Evolutionary conservation across 2,329 filamentous ascomycete genomes (phyloP).

Genomic region (Graphilbum ipis-grandicollis): DNA sequence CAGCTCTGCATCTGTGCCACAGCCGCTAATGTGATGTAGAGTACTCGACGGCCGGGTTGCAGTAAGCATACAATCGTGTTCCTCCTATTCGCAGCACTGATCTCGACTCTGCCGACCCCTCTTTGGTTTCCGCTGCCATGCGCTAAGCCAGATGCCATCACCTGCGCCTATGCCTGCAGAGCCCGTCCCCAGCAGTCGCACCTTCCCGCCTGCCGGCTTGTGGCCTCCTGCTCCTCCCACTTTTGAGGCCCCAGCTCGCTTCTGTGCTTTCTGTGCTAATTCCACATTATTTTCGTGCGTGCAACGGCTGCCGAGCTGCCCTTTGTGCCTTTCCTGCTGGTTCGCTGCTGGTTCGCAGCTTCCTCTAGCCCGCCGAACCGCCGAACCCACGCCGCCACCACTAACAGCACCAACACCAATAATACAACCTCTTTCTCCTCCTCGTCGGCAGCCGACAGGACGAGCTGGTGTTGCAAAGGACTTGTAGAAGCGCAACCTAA

Average conservation of each 20-base stretch:
- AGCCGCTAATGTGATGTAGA: too few relatives aligned
- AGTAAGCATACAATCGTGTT: too few relatives aligned
- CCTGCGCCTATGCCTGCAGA: background rate
- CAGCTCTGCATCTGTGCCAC: too few relatives aligned
- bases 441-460: conserved; percentile 1
- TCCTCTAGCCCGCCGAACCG: background rate
- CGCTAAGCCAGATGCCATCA: background rate
- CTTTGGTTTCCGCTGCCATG: background rate
- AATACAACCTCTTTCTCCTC: background rate
- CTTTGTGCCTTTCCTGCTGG: background rate
- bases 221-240: too few relatives aligned
- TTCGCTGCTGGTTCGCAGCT: background rate
- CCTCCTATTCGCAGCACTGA: too few relatives aligned
- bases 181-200: background rate
- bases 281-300: background rate
- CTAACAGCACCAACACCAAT: background rate
- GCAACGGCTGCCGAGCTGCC: background rate
- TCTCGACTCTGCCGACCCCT: too few relatives aligned
- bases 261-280: background rate
- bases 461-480: conserved; percentile 1
- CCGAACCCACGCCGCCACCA: background rate
- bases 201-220: background rate
- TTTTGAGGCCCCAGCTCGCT: too few relatives aligned
- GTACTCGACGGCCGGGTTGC: too few relatives aligned
- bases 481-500: too few relatives aligned